Evolutionary conservation across 768 basidiomycete genomes (phyloP), one percentile per base, ranked within the genome.

Genomic region (Mrakia blollopis): DNA sequence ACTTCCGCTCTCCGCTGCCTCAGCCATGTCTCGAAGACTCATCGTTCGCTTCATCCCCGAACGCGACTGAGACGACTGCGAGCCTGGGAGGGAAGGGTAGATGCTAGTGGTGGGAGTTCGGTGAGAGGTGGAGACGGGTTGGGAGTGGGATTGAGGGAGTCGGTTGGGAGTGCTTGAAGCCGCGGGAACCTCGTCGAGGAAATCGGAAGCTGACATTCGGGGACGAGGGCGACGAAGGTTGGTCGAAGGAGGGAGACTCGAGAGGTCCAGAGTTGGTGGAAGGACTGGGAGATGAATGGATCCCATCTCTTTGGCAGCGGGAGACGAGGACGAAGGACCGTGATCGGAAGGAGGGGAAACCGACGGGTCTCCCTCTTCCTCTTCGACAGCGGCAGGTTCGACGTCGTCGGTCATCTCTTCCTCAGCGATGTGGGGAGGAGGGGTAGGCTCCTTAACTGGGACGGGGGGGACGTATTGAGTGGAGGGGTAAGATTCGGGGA

Each of bases 91-190:
- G 25, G 65, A 68, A 1, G 65, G 65, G 65, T 68, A 68, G 65
- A 68, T 39, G 37, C 25, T 68, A 21, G 25, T 39, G 9, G 65
- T 39, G 21, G 65, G 65, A 2, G 65, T 68, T 18, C 65, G 65
- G 16, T 39, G 65, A 9, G 65, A 35, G 65, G 65, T 1, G 37
- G 62, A n/a, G 65, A 39, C 32, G 18, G 65, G 65, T n/a, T 39
- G 35, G 8, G 65, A 39, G 25, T 39, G 39, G 21, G 65, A 68
- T 11, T 35, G 35, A 35, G 65, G 39, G 39, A 68, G 10, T 21
- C 65, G 65, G 39, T 68, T 68, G 65, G 65, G 65, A 37, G 65
- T 68, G 65, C 65, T 68, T 4, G 65, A 23, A 14, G 65, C 65
- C 13, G 25, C 23, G 21, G 65, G 65, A n/a, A 13, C 37, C 23